phyloP scores from a whole-genome alignment of 2,329 filamentous ascomycete species.

The Pseudocercospora musae region DNA sequence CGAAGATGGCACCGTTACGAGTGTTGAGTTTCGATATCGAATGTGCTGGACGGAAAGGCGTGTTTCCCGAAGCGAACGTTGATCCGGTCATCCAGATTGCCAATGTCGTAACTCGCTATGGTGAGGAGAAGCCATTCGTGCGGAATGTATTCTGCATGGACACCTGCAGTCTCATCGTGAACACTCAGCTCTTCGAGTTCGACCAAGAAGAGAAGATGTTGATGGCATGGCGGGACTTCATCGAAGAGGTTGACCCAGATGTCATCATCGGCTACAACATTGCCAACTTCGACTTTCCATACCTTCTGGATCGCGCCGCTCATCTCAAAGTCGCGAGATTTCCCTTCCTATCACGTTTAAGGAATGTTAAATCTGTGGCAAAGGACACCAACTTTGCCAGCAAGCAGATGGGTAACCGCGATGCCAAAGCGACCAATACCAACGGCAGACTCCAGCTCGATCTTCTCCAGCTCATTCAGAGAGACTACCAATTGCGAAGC shows the following conservation, averaged over 20 bases:
- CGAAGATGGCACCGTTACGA: conserved; percentile 92
- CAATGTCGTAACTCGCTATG: conserved; percentile 89
- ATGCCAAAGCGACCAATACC: conserved; percentile 91
- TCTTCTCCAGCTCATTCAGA: conserved; percentile 87
- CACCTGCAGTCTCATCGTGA: conserved; percentile 87
- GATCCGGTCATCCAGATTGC: conserved; percentile 98
- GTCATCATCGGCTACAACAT: conserved; percentile 99
- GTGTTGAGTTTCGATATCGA: conserved; percentile 98
- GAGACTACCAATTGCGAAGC: conserved; percentile 91
- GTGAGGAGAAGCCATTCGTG: conserved; percentile 92
- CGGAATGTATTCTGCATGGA: conserved; percentile 96
- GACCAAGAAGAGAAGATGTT: conserved; percentile 83
- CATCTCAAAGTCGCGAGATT: conserved; percentile 78
- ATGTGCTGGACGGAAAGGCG: conserved; percentile 93
- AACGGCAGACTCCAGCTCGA: conserved; percentile 92
- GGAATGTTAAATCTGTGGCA: conserved; percentile 64
- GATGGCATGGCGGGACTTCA: conserved; percentile 84
- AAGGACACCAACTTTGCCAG: conserved; percentile 87
- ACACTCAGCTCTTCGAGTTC: conserved; percentile 86
- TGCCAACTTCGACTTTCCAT: conserved; percentile 97
- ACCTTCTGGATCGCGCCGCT: conserved; percentile 81
- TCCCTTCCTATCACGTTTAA: conserved; percentile 81
- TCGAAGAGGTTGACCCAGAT: conserved; percentile 88
- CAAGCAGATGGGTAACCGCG: conserved; percentile 96
- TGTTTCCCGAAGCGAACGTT: conserved; percentile 88